Evolutionary conservation across 2,329 filamentous ascomycete genomes (phyloP).

Genomic region (Fusarium tanahbumbuense): DNA sequence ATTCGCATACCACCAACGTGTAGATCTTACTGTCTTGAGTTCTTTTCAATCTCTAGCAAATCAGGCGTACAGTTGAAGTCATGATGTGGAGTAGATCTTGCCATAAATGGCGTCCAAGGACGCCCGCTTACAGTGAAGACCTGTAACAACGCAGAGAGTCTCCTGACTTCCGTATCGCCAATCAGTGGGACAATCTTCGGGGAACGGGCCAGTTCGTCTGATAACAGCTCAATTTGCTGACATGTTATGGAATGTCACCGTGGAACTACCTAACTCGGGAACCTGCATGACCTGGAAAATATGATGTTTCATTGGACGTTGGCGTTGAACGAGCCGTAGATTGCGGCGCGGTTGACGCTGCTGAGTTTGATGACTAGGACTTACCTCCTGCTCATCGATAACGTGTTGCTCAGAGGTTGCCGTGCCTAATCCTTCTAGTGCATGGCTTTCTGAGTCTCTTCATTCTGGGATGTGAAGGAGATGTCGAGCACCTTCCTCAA

Average conservation of each 20-base stretch:
- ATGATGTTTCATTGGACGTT: background rate
- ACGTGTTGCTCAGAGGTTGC: background rate
- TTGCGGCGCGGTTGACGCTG: background rate
- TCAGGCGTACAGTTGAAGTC: too few relatives aligned
- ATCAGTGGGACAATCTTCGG: background rate
- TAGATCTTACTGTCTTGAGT: background rate
- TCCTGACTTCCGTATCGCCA: background rate
- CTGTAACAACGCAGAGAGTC: background rate
- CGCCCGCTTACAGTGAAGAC: background rate
- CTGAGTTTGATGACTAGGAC: background rate
- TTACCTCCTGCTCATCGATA: background rate
- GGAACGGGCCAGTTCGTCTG: too few relatives aligned
- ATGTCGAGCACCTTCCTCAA: too few relatives aligned
- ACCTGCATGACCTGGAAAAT: too few relatives aligned
- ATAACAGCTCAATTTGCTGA: background rate
- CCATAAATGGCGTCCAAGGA: too few relatives aligned
- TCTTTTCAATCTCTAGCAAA: too few relatives aligned
- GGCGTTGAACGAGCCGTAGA: background rate
- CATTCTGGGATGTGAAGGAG: too few relatives aligned
- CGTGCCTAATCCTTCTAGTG: background rate
- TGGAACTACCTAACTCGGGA: background rate
- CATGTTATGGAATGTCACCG: background rate
- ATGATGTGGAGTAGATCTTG: too few relatives aligned
- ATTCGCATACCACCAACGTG: background rate
- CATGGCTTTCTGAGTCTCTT: background rate